Conservation (phyloP, 1,284 basidiomycete genomes). For the Coriolopsis trogii region DNA sequence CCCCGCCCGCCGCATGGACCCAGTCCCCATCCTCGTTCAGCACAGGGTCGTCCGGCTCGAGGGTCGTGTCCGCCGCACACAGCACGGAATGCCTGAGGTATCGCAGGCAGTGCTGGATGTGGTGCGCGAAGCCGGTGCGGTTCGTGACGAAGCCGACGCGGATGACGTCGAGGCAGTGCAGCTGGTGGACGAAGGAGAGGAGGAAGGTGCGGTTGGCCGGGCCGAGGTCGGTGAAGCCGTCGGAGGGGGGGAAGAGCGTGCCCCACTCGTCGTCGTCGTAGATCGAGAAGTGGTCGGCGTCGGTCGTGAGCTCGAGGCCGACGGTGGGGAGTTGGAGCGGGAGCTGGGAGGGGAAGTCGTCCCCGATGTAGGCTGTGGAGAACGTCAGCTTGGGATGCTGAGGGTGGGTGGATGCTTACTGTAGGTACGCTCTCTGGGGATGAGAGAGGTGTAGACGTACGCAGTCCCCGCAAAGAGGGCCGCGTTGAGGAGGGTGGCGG, state of each 20-base stretch:
- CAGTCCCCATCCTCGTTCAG: constrained; percentile 18
- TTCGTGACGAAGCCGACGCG: constrained; percentile 24
- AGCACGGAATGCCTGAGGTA: constrained; percentile 43
- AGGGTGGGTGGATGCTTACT: too few species aligned
- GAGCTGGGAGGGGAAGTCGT: constrained; percentile 27
- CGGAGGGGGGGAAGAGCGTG: constrained; percentile 37
- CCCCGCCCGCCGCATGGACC: constrained; percentile 25
- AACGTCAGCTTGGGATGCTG: too few species aligned
- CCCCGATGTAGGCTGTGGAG: constrained; percentile 23
- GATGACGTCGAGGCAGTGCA: constrained; percentile 31
- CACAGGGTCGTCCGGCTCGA: constrained; percentile 38
- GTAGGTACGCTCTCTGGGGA: too few species aligned
- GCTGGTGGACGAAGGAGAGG: constrained; percentile 28
- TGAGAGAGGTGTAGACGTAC: too few species aligned
- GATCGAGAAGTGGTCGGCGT: constrained; percentile 14
- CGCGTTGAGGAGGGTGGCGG: too few species aligned
- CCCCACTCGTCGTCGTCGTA: constrained; percentile 39
- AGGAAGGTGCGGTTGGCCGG: constrained; percentile 27
- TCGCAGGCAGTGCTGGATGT: constrained; percentile 43
- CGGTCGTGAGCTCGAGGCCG: constrained; percentile 16
- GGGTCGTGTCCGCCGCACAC: constrained; percentile 42
- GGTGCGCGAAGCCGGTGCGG: constrained; percentile 33
- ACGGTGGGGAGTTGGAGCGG: constrained; percentile 20
- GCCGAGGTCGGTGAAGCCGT: constrained; percentile 40
- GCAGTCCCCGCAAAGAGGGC: too few species aligned